These are phyloP conservation scores for Daldinia bambusicola DNA, from an alignment of 495 filamentous ascomycete species.

Conservation along the genomic window DNA sequence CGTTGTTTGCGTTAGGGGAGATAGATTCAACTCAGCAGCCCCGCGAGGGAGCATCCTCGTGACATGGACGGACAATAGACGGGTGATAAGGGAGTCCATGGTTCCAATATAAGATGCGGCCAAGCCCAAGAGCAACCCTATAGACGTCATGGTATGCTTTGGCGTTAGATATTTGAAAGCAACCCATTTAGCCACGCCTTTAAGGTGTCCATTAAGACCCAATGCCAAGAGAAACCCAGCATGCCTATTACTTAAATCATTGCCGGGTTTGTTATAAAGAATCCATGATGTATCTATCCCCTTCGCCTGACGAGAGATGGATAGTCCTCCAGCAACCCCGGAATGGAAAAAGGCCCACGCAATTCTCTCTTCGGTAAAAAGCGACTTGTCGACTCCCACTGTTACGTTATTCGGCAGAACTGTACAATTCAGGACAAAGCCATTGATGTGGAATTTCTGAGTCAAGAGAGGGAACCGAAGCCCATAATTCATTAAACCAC, in stretches of 20 bases:
- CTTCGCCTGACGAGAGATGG: conserved; percentile 87
- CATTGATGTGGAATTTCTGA: conserved; percentile 85
- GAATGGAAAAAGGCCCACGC: conserved; percentile 99
- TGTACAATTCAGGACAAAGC: conserved; percentile 86
- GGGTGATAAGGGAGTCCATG: conserved; percentile 94
- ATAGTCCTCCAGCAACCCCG: conserved; percentile 88
- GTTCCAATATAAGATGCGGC: conserved; percentile 94
- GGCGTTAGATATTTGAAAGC: conserved; percentile 98
- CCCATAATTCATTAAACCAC: conserved; percentile 85
- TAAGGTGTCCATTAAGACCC: conserved; percentile 95
- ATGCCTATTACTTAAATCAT: conserved; percentile 90
- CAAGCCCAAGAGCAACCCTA: conserved; percentile 90
- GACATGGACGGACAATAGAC: conserved; percentile 96
- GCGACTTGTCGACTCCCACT: conserved; percentile 82
- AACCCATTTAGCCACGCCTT: conserved; percentile 94
- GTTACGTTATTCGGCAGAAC: conserved; percentile 92
- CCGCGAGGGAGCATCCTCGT: conserved; percentile 91
- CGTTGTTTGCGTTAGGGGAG: conserved; percentile 92
- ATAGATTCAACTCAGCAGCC: conserved; percentile 92
- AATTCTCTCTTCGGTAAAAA: conserved; percentile 93
- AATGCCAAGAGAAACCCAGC: conserved; percentile 92
- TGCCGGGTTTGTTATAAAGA: conserved; percentile 89
- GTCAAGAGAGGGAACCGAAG: conserved; percentile 85
- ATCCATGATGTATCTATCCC: conserved; percentile 99
- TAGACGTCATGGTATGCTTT: conserved; percentile 98